A percentile compares a stretch with the other conserved stretches of the same genome.
phyloP scores from a whole-genome alignment of 75 land plant species.

The Pinus tabuliformis region DNA sequence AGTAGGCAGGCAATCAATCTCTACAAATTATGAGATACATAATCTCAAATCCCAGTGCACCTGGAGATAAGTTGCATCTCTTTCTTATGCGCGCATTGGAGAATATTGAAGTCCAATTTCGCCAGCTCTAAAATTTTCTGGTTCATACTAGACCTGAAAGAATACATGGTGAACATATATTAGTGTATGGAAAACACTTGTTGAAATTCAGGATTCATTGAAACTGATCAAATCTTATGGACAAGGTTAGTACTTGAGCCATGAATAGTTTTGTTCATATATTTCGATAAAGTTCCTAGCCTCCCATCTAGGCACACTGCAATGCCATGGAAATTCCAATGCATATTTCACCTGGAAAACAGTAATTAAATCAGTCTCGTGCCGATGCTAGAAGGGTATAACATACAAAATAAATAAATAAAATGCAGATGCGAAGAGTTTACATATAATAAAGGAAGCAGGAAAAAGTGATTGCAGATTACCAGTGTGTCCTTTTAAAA shows the following conservation, averaged over 20 bases:
- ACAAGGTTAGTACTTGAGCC: neutral
- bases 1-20: no score
- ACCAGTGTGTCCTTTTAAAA: no score
- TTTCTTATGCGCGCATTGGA: neutral
- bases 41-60: no score
- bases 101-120: neutral
- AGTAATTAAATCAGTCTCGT: no score
- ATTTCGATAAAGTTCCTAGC: neutral
- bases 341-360: neutral
- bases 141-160: neutral
- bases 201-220: neutral
- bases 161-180: constrained; percentile 16
- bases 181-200: neutral
- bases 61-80: neutral
- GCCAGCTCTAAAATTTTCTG: neutral
- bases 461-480: no score
- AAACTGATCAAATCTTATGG: neutral
- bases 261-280: neutral
- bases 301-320: neutral
- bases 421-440: no score
- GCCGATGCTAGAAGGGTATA: no score
- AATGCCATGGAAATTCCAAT: constrained; percentile 2
- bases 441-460: no score
- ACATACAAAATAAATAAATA: no score
- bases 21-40: no score